Evolutionary conservation across 2,329 filamentous ascomycete species (phyloP).

Genomic region (Xylariales sp.): DNA sequence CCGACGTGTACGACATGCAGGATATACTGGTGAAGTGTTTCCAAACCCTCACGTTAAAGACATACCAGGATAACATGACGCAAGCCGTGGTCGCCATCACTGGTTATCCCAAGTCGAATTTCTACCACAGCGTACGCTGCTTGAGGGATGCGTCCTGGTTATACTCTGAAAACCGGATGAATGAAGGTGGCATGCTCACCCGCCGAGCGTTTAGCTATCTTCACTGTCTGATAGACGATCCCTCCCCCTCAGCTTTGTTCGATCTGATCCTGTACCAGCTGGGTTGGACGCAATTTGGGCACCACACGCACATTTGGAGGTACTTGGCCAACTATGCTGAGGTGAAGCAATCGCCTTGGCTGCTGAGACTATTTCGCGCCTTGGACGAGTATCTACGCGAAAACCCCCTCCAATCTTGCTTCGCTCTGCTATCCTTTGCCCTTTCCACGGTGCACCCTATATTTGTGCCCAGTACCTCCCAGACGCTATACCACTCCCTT

Average conservation of each 20-base stretch:
- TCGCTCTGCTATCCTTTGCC: conserved; percentile 1
- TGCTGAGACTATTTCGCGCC: conserved; percentile 1
- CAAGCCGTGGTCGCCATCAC: conserved; percentile 1
- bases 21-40: conserved; percentile 4
- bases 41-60: background rate
- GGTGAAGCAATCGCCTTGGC: background rate
- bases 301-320: conserved; percentile 6
- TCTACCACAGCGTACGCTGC: conserved; percentile 2
- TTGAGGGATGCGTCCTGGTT: conserved; percentile 5
- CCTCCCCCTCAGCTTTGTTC: conserved; percentile 1
- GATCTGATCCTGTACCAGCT: conserved; percentile 5
- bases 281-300: conserved; percentile 3
- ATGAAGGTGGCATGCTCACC: conserved; percentile 1
- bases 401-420: conserved; percentile 2
- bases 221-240: conserved; percentile 3
- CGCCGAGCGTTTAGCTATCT: conserved; percentile 3
- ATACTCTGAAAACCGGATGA: conserved; percentile 1
- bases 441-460: conserved; percentile 3
- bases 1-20: background rate
- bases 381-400: conserved; percentile 3
- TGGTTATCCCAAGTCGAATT: conserved; percentile 2
- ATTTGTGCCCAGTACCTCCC: background rate
- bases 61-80: background rate
- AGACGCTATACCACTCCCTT: conserved; percentile 1
- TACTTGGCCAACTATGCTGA: conserved; percentile 3